phyloP scores from a whole-genome alignment of 768 basidiomycete species.

The Mycena latifolia region DNA sequence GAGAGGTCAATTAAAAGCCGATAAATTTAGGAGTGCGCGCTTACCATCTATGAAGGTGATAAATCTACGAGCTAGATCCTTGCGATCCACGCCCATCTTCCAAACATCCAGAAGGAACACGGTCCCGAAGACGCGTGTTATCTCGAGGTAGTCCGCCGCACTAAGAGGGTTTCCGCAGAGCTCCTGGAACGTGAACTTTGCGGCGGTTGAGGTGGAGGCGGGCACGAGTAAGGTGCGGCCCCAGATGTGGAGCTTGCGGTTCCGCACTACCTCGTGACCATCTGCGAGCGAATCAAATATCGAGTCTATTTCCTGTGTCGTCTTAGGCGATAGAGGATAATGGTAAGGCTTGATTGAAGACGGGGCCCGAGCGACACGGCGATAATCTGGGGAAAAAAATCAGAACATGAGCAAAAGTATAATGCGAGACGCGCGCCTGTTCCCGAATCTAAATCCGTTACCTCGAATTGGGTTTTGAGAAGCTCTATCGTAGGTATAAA shows the following conservation, averaged over 20 bases:
- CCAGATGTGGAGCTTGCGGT: constrained; percentile 87
- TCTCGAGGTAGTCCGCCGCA: constrained; percentile 96
- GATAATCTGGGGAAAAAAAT: constrained; percentile 77
- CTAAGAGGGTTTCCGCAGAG: constrained; percentile 92
- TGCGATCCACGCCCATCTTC: constrained; percentile 87
- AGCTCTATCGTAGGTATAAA: constrained; percentile 96
- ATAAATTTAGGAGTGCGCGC: constrained; percentile 38
- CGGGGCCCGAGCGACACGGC: constrained; percentile 92
- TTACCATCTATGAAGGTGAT: constrained; percentile 96
- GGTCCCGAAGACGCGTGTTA: constrained; percentile 89
- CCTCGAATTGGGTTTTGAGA: constrained; percentile 86
- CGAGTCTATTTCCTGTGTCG: constrained; percentile 63
- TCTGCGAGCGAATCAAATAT: constrained; percentile 80
- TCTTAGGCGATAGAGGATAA: constrained; percentile 80
- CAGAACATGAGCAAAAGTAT: constrained; percentile 9
- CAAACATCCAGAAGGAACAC: constrained; percentile 91
- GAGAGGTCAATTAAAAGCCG: constrained; percentile 5
- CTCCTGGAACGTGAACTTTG: constrained; percentile 88
- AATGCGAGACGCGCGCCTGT: constrained; percentile 69
- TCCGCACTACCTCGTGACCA: constrained; percentile 57
- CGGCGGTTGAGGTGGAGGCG: constrained; percentile 82
- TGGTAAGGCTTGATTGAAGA: constrained; percentile 87
- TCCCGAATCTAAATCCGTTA: constrained; percentile 95
- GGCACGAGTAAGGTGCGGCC: constrained; percentile 87
- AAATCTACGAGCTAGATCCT: constrained; percentile 94